Conservation (phyloP, 805 yeast genomes). For the Lipomyces sp. region DNA sequence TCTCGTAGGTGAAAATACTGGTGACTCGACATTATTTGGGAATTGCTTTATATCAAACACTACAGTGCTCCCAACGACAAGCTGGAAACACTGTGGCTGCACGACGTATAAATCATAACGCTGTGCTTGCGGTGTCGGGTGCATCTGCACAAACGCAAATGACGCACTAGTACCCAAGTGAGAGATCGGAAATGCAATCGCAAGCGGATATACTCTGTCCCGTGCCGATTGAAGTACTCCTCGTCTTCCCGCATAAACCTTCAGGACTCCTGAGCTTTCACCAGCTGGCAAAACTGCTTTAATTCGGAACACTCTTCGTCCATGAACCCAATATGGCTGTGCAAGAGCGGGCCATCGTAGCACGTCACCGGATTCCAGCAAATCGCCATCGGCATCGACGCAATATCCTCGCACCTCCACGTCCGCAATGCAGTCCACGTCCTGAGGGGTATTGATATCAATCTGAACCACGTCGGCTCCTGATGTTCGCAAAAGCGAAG, state of each 20-base stretch:
- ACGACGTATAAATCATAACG: slow-evolving; percentile 74
- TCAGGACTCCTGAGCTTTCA: slow-evolving; percentile 66
- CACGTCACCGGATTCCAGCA: slow-evolving; percentile 36
- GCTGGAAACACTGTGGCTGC: slow-evolving; percentile 74
- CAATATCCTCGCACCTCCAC: slow-evolving; percentile 34
- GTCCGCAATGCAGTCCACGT: slow-evolving; percentile 61
- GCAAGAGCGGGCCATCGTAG: slow-evolving; percentile 57
- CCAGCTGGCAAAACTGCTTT: slow-evolving; percentile 77
- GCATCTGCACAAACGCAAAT: slow-evolving; percentile 65
- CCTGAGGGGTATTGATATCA: slow-evolving; percentile 65
- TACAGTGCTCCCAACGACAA: slow-evolving; percentile 57
- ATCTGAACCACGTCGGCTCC: slow-evolving; percentile 80
- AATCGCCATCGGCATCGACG: slow-evolving; percentile 32
- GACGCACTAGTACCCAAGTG: slow-evolving; percentile 41
- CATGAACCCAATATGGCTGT: slow-evolving; percentile 73
- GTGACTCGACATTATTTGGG: slow-evolving; percentile 36
- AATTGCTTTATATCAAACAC: slow-evolving; percentile 63
- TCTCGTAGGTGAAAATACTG: slow-evolving; percentile 12
- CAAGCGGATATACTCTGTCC: slow-evolving; percentile 35
- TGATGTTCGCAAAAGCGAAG: slow-evolving; percentile 66
- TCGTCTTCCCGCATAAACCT: slow-evolving; percentile 66
- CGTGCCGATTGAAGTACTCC: slow-evolving; percentile 39
- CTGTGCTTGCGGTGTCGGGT: slow-evolving; percentile 66
- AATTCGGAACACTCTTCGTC: slow-evolving; percentile 64
- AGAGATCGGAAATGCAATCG: slow-evolving; percentile 35